phyloP scores from a whole-genome alignment of 176 grass and related monocot species.

The Carex kokanica region DNA sequence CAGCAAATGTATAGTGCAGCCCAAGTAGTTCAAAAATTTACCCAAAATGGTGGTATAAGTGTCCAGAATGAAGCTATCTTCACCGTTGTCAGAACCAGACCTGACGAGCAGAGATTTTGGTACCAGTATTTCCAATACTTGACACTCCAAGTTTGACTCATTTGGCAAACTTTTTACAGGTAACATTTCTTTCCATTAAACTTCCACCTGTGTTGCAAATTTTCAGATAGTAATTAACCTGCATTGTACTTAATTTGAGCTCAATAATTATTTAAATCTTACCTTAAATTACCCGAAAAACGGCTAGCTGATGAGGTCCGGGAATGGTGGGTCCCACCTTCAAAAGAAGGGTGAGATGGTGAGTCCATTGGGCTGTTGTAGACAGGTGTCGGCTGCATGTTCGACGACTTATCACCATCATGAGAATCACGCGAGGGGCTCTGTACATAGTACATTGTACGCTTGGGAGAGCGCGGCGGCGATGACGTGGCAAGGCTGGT shows the following conservation, averaged over 20 bases:
- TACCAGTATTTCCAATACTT: neutral
- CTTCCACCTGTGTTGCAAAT: neutral
- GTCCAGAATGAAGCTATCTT: neutral
- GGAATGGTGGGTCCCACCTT: conserved; percentile 54
- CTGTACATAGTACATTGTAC: conserved; percentile 76
- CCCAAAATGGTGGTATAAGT: neutral
- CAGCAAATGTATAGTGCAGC: neutral
- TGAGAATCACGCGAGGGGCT: conserved; percentile 82
- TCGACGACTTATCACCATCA: conserved; percentile 77
- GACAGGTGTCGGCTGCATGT: conserved; percentile 66
- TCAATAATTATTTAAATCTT: neutral
- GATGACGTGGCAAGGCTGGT: conserved; percentile 65
- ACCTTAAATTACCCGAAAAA: conserved; percentile 69
- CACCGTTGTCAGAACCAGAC: neutral
- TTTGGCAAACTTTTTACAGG: neutral
- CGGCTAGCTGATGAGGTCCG: conserved; percentile 69
- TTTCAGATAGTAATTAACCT: neutral
- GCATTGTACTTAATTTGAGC: too few relatives aligned
- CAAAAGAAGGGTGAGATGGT: conserved; percentile 64
- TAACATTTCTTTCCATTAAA: neutral
- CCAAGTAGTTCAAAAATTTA: neutral
- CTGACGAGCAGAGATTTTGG: neutral
- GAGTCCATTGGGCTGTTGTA: conserved; percentile 90
- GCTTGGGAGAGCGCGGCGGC: conserved; percentile 64
- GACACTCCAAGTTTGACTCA: neutral